A percentile compares a stretch with the other conserved stretches of the same genome.
These are phyloP conservation scores for Aquilaria agallochum DNA, from an alignment of 441 rosid genomes.

Conservation along the genomic window DNA sequence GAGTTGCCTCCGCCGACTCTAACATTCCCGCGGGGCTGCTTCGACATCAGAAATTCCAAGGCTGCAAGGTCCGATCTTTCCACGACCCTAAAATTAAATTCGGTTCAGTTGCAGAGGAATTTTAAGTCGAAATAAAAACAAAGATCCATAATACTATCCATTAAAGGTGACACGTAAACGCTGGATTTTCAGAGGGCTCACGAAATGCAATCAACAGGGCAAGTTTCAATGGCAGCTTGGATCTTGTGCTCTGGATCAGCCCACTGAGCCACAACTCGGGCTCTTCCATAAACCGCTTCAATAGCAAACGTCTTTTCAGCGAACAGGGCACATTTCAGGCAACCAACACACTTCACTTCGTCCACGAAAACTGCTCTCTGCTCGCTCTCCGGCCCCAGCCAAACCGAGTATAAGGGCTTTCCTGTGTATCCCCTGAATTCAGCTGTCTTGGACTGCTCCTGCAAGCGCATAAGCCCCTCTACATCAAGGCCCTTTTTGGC, in stretches of 20 bases:
- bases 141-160: no score
- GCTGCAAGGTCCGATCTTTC: constrained; percentile 85
- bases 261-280: constrained; percentile 91
- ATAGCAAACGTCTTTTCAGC: constrained; percentile 83
- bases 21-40: constrained; percentile 84
- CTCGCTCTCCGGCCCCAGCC: constrained; percentile 77
- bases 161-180: no score
- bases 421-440: constrained; percentile 77
- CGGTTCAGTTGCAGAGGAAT: no score
- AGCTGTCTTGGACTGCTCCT: constrained; percentile 74
- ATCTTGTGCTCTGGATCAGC: constrained; percentile 80
- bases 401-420: constrained; percentile 65
- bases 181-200: constrained; percentile 20
- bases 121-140: no score
- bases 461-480: neutral
- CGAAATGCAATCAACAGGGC: constrained; percentile 90
- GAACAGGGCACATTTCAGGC: constrained; percentile 82
- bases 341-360: constrained; percentile 91
- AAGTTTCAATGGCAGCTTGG: constrained; percentile 70
- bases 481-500: neutral
- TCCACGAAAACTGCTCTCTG: constrained; percentile 82
- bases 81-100: constrained; percentile 40
- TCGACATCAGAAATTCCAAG: constrained; percentile 81
- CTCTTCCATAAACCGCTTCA: constrained; percentile 74
- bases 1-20: constrained; percentile 60